Base-by-base conservation (phyloP, 768 basidiomycete species). In the Russula earlei region DNA sequence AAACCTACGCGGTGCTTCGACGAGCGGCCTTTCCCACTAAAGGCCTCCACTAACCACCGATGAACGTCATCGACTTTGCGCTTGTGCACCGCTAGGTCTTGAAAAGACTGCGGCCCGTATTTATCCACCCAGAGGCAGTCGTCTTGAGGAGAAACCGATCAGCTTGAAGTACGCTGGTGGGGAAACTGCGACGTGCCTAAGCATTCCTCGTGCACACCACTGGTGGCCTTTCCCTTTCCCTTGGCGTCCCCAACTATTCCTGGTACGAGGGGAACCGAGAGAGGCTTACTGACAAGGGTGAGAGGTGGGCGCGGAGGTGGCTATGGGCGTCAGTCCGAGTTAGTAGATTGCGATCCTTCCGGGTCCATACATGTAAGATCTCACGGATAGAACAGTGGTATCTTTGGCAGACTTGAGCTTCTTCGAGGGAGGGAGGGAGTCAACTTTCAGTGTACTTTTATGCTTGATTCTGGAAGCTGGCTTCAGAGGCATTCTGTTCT, bases 41-140 rank as follows among this genome's bases (percentile, higher is more conserved):
- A 79, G 1, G 90, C 85, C 62, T 91, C 89, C 0, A 67, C 56
- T 0, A 92, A 65, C 89, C 89, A 92, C 36, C 75, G 72, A 5
- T 85, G 78, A 8, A 91, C 84, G 56, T 88, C 84, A 49, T 85
- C 82, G 0, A 91, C 81, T 67, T 91, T 92, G 22, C 77, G 77
- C 53, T 81, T 77, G 70, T 94, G 87, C 34, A 93, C 85, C 3
- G 87, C 87, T 8, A 93, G 71, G 37, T 89, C 82, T 38, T 77
- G 81, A 83, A 90, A 49, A 2, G 56, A 64, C 17, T 45, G 37
- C 1, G 71, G 71, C 40, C 64, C 68, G 52, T 68, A 69, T 45
- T 48, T 65, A 44, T 72, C 71, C 1, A 70, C 66, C 72, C 72
- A 73, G 17, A 71, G 57, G 5, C 51, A 29, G 19, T 55, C 55